A percentile compares a stretch with the other conserved stretches of the same genome.
These are phyloP conservation scores for Claviceps spartinae DNA, from an alignment of 2,329 filamentous ascomycete species.

Conservation along the genomic window DNA sequence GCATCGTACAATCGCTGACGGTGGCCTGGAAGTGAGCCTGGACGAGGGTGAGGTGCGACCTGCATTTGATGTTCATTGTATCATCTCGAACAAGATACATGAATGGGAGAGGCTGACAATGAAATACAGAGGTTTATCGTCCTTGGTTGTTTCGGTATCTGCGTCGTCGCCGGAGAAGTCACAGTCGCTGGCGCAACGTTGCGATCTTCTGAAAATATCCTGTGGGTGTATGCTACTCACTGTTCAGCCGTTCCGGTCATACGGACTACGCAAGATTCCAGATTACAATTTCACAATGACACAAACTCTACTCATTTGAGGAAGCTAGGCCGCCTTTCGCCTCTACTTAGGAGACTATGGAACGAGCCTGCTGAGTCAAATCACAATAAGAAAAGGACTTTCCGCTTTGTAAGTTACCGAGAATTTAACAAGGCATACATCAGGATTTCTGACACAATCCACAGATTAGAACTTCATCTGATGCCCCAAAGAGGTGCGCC, in stretches of 20 bases:
- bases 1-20: slow-evolving; percentile 24
- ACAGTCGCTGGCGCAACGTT: slow-evolving; percentile 54
- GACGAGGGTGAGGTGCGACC: slow-evolving; percentile 33
- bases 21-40: slow-evolving; percentile 28
- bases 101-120: neutral
- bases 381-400: slow-evolving; percentile 20
- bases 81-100: slow-evolving; percentile 8
- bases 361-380: slow-evolving; percentile 25
- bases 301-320: slow-evolving; percentile 34
- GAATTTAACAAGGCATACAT: slow-evolving; percentile 10
- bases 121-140: slow-evolving; percentile 41
- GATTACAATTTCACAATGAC: slow-evolving; percentile 43
- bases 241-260: slow-evolving; percentile 60
- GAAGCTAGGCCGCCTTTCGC: slow-evolving; percentile 45
- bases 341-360: slow-evolving; percentile 56
- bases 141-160: slow-evolving; percentile 55
- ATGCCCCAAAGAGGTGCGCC: slow-evolving; percentile 33
- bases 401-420: slow-evolving; percentile 32
- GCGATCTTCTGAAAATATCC: slow-evolving; percentile 27
- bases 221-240: slow-evolving; percentile 51
- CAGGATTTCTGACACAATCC: neutral
- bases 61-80: slow-evolving; percentile 8
- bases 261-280: slow-evolving; percentile 34
- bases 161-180: slow-evolving; percentile 46
- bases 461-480: slow-evolving; percentile 40